Conservation (phyloP, 1,284 basidiomycete genomes). For the Amylostereum chailletii region DNA sequence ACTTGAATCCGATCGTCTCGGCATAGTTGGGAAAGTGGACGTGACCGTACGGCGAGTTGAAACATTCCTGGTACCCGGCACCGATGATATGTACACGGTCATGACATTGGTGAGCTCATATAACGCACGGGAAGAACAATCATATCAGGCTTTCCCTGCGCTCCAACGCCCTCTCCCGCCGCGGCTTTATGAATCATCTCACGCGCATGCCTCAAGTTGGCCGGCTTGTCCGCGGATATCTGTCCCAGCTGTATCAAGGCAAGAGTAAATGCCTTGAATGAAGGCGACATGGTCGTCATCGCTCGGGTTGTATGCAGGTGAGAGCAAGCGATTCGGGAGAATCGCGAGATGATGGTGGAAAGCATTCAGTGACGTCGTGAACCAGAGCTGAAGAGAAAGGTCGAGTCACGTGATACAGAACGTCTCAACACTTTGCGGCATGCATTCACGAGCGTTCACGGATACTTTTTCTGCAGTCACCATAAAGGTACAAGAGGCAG, state of each 20-base stretch:
- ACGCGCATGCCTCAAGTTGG: slow-evolving; percentile 71
- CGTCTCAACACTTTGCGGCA: no score
- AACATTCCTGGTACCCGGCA: slow-evolving; percentile 70
- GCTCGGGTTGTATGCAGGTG: not conserved
- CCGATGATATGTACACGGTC: not conserved
- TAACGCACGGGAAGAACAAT: slow-evolving; percentile 79
- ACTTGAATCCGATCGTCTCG: slow-evolving; percentile 64
- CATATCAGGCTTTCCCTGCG: slow-evolving; percentile 57
- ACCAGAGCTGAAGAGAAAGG: no score
- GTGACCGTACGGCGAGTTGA: slow-evolving; percentile 95
- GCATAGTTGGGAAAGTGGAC: slow-evolving; percentile 79
- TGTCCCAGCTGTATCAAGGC: slow-evolving; percentile 82
- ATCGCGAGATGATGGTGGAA: no score
- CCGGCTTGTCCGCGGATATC: slow-evolving; percentile 63
- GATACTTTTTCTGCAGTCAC: no score
- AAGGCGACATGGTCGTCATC: slow-evolving; percentile 20
- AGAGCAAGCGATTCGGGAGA: no score
- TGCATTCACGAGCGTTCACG: no score
- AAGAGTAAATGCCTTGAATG: slow-evolving; percentile 70
- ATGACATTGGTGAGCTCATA: not conserved
- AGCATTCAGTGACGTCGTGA: no score
- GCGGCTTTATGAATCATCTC: slow-evolving; percentile 74
- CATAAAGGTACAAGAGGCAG: no score
- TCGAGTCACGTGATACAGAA: no score
- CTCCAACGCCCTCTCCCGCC: slow-evolving; percentile 24